Percentiles rank a stretch among this genome's conserved stretches.
Evolutionary conservation across 139 green algal genomes (phyloP).

Genomic region (Chlorella sp.): DNA sequence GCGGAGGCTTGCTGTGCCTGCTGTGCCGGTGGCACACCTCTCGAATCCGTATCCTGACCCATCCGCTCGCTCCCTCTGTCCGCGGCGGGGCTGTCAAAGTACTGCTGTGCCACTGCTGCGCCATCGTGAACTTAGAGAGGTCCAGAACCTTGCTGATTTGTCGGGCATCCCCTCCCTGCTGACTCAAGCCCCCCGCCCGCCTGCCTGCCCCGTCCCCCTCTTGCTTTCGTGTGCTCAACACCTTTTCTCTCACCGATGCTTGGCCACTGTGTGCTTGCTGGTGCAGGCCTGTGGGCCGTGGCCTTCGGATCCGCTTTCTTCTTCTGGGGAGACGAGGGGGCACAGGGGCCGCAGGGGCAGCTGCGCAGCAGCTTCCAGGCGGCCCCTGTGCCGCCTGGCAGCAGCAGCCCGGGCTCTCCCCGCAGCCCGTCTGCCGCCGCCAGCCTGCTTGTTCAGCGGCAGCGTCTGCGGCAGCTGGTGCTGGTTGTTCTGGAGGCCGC

Average conservation of each 20-base stretch:
- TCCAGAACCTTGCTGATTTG: not conserved
- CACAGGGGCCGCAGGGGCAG: not conserved
- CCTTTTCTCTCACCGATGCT: not conserved
- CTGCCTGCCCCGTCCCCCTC: not conserved
- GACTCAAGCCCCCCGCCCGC: no score
- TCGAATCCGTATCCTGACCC: no score
- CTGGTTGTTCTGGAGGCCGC: not conserved
- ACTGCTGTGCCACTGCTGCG: not conserved
- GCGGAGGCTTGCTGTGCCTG: no score
- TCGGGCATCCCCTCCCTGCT: no score
- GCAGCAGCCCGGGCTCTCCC: not conserved
- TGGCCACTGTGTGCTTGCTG: no score
- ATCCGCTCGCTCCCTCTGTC: no score
- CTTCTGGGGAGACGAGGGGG: conserved; percentile 24
- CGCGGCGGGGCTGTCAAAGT: no score
- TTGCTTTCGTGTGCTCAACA: not conserved
- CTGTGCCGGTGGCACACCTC: no score
- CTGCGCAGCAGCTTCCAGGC: not conserved
- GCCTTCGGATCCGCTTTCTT: conserved; percentile 45
- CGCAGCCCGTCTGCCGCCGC: no score
- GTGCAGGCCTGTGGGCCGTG: conserved; percentile 47
- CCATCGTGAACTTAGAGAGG: no score
- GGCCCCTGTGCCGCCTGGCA: no score
- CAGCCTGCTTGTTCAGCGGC: not conserved
- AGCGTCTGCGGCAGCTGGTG: conserved; percentile 6